These are phyloP conservation scores for Capsicum chinense DNA, from an alignment of 257 asterid genomes.

Conservation along the genomic window DNA sequence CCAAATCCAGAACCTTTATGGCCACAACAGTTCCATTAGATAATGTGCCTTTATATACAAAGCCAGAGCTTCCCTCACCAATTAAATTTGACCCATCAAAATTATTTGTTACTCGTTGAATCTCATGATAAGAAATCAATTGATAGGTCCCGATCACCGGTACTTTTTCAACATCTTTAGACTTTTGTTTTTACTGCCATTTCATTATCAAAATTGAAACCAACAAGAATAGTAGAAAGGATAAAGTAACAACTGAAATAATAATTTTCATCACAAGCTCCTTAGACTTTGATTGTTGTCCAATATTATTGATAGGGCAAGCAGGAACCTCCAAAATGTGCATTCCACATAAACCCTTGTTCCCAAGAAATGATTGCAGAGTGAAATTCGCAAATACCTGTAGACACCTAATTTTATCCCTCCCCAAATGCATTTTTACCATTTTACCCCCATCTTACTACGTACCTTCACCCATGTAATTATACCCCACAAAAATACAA, in stretches of 20 bases:
- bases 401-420: no score
- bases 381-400: constrained; percentile 42
- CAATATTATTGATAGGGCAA: constrained; percentile 18
- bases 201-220: constrained; percentile 30
- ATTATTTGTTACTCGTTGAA: constrained; percentile 38
- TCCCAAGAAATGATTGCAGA: constrained; percentile 35
- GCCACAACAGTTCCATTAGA: constrained; percentile 32
- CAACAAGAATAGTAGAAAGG: neutral
- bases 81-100: constrained; percentile 37
- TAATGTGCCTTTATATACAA: neutral
- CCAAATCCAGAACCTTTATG: constrained; percentile 37
- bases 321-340: constrained; percentile 25
- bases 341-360: constrained; percentile 38
- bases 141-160: neutral
- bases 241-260: constrained; percentile 26
- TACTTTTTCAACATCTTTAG: constrained; percentile 8
- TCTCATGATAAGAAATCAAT: constrained; percentile 34
- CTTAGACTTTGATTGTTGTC: neutral
- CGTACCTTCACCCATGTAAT: no score
- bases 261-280: neutral
- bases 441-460: no score
- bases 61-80: neutral
- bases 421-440: no score
- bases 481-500: no score
- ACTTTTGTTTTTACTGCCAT: constrained; percentile 15